Evolutionary conservation across 805 yeast species (phyloP), one percentile per base, ranked within the genome.

Genomic region (Wickerhamomyces chambardii): DNA sequence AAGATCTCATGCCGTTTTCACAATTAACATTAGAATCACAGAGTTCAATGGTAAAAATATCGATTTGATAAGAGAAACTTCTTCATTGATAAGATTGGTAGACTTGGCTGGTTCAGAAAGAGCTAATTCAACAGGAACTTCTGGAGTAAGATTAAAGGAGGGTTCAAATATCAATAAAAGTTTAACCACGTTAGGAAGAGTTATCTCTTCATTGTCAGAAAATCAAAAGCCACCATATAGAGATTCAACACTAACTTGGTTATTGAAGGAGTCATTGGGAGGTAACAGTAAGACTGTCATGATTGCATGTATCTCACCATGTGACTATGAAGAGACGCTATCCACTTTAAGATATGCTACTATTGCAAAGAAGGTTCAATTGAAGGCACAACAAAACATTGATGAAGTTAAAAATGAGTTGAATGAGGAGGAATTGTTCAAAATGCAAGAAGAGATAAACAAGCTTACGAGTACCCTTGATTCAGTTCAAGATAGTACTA

Each of bases 261-360:
- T 84, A 3, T 61, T 84, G 42, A 78, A 78, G 48, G 90, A 83
- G 44, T 76, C 75, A 39, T 59, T 85, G 27, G 86, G 92, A 2
- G 95, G 95, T 1, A 82, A 83, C 49, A 79, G 92, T n/a, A 83
- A 81, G 48, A 87, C 95, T 0, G 79, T 80, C 2, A 75, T 86
- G 82, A 70, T 86, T n/a, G 92, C 92, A 16, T 85, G 94, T 52
- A 66, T 86, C 0, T 77, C 94, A 0, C 94, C 95, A 1, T 65
- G 75, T 15, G 90, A 82, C 47, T 79, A 74, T 53, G 89, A 83
- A 16, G 95, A 84, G 47, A 77, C 86, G 0, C 53, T 77, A 45
- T 80, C 84, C 29, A 84, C 95, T 0, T 58, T 84, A 38, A 63
- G 87, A 41, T 84, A 84, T 52, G 94, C 95, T 1, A 79, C 75